Percentiles rank a stretch among this genome's conserved stretches.
phyloP scores from a whole-genome alignment of 2,329 filamentous ascomycete species.

The Chaetomiaceae sp. region DNA sequence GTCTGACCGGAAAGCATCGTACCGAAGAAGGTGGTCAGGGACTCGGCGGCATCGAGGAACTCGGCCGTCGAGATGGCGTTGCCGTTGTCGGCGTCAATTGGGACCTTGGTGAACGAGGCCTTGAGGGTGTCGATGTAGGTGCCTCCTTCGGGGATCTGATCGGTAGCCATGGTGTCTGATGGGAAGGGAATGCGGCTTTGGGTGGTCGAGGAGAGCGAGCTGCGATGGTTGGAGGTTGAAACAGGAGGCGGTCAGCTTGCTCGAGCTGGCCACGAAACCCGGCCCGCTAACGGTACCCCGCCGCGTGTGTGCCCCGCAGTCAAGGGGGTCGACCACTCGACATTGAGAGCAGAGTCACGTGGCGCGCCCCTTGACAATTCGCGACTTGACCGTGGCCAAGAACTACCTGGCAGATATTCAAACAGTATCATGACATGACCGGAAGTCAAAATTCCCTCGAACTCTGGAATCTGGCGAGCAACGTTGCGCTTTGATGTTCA shows the following conservation, averaged over 20 bases:
- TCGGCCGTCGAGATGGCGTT: conserved; percentile 77
- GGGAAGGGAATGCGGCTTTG: not conserved
- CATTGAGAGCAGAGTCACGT: too few species aligned
- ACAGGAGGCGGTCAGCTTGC: conserved; percentile 8
- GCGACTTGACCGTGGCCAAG: too few species aligned
- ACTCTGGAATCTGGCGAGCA: too few species aligned
- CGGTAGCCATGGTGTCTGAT: conserved; percentile 46
- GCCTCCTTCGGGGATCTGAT: conserved; percentile 55
- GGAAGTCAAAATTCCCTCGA: too few species aligned
- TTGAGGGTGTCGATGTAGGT: conserved; percentile 86
- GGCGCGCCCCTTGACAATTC: too few species aligned
- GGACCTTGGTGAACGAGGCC: conserved; percentile 78
- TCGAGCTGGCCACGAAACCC: not conserved
- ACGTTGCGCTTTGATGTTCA: too few species aligned
- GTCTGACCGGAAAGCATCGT: conserved; percentile 12
- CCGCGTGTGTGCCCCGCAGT: too few species aligned
- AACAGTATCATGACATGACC: too few species aligned
- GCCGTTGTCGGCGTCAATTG: conserved; percentile 66
- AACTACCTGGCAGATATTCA: too few species aligned
- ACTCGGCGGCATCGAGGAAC: conserved; percentile 89
- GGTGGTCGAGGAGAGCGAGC: not conserved
- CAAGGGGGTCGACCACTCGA: too few species aligned
- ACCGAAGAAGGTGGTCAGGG: conserved; percentile 85
- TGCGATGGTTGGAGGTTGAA: conserved; percentile 1
- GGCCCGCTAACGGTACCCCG: not conserved